phyloP scores from a whole-genome alignment of 495 filamentous ascomycete species.

The Podospora australis region DNA sequence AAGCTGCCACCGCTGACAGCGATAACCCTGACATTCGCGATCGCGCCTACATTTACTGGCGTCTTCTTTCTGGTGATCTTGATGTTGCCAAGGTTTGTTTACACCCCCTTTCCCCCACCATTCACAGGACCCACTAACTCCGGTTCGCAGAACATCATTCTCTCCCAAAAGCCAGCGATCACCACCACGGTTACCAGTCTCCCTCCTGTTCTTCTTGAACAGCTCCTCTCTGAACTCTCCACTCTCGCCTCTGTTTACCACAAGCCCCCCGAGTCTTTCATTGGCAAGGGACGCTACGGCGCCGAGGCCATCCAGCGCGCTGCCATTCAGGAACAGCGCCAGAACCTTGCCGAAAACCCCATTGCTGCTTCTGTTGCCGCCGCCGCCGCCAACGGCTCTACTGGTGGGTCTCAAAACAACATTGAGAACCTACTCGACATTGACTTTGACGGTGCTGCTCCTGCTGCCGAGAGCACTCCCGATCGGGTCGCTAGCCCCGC shows the following conservation, averaged over 20 bases:
- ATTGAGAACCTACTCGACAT: constrained; percentile 95
- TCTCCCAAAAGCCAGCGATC: constrained; percentile 91
- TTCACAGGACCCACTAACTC: constrained; percentile 14
- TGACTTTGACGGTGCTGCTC: constrained; percentile 92
- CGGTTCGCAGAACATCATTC: constrained; percentile 64
- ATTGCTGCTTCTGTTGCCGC: constrained; percentile 78
- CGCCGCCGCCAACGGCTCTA: constrained; percentile 29
- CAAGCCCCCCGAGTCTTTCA: constrained; percentile 93
- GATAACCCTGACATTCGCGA: constrained; percentile 97
- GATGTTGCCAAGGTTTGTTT: constrained; percentile 67
- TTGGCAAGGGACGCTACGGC: constrained; percentile 88
- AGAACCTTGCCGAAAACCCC: constrained; percentile 89
- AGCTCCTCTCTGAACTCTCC: constrained; percentile 83
- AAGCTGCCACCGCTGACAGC: constrained; percentile 85
- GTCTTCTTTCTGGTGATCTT: constrained; percentile 87
- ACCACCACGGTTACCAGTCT: constrained; percentile 86
- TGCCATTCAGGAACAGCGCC: constrained; percentile 90
- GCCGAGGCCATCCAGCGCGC: constrained; percentile 92
- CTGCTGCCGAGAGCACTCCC: constrained; percentile 80
- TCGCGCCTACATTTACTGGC: constrained; percentile 97
- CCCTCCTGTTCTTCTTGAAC: constrained; percentile 74
- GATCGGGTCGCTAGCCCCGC: constrained; percentile 66
- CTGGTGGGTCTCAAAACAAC: constrained; percentile 58
- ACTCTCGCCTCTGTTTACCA: constrained; percentile 98
- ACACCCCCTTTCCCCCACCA: not conserved